Evolutionary conservation across 768 basidiomycete genomes (phyloP).

Genomic region (Lactarius pseudohatsudake): DNA sequence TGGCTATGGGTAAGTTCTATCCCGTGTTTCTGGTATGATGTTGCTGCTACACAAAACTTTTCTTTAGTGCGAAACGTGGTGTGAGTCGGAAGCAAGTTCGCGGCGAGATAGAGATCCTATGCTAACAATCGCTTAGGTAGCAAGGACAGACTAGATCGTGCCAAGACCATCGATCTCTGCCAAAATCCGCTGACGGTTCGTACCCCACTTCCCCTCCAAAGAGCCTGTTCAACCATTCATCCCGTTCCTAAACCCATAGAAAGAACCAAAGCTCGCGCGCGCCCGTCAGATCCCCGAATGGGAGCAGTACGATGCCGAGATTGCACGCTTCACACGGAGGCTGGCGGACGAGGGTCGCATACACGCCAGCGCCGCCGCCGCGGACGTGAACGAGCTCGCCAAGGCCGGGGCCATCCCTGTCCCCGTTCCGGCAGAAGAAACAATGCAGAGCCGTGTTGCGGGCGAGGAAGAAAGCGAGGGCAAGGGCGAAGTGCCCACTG

Average conservation of each 20-base stretch:
- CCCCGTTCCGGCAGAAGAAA: not conserved
- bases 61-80: constrained; percentile 95
- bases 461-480: not conserved
- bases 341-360: constrained; percentile 72
- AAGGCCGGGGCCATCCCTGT: constrained; percentile 40
- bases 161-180: constrained; percentile 92
- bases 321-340: constrained; percentile 74
- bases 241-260: constrained; percentile 47
- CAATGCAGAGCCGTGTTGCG: not conserved
- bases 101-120: constrained; percentile 2
- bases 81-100: constrained; percentile 45
- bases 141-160: constrained; percentile 76
- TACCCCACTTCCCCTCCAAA: constrained; percentile 17
- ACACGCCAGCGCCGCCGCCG: constrained; percentile 62
- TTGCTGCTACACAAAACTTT: not conserved
- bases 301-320: constrained; percentile 92
- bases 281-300: constrained; percentile 97
- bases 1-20: constrained; percentile 86
- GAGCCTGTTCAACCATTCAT: not conserved
- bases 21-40: not conserved
- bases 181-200: constrained; percentile 92
- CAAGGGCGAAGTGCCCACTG: not conserved
- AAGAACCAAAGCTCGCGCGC: constrained; percentile 93
- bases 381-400: constrained; percentile 69
- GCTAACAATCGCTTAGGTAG: constrained; percentile 49